Evolutionary conservation across 768 basidiomycete genomes (phyloP), one percentile per base, ranked within the genome.

Genomic region (Lactarius evosmus): DNA sequence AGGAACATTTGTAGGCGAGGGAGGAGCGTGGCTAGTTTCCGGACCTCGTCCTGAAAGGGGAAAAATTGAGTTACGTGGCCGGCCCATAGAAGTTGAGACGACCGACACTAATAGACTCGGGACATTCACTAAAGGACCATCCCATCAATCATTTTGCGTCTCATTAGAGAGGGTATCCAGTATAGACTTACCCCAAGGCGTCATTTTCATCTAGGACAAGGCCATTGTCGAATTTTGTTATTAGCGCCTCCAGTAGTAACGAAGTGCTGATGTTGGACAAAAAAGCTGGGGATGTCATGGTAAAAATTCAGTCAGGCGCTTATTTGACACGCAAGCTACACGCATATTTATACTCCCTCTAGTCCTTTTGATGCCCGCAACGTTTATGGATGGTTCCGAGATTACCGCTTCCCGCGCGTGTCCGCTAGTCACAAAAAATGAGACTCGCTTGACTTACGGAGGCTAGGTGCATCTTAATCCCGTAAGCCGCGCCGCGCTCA

Each of bases 331-430:
- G 46, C 54, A 49, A 19, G 33, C 30, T 52, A 56, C 64, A 34
- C 57, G 52, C 49, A 51, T 65, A 65, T 65, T 65, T 65, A 65
- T 65, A 65, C 58, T 33, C 27, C 25, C 59, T 61, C 36, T 44
- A 52, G 17, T 56, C 30, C 22, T 27, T 34, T 50, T 60, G 49
- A 61, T 65, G 49, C 55, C 64, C 29, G 14, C 55, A 56, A 56
- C 49, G 50, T 41, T 65, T 65, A 65, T 65, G 64, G 58, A 12
- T 51, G 38, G 50, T 12, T 65, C 64, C 64, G 64, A 56, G 30
- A 65, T 61, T 56, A 52, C 60, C 64, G 64, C 64, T 65, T 64
- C 64, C 58, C 54, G 33, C 55, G 63, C 60, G 49, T 51, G 64
- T 33, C 60, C 59, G 4, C 54, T 51, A 33, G 32, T 60, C 54